These are phyloP conservation scores for Penstemon newberryi DNA, from an alignment of 257 asterid genomes.

Conservation along the genomic window DNA sequence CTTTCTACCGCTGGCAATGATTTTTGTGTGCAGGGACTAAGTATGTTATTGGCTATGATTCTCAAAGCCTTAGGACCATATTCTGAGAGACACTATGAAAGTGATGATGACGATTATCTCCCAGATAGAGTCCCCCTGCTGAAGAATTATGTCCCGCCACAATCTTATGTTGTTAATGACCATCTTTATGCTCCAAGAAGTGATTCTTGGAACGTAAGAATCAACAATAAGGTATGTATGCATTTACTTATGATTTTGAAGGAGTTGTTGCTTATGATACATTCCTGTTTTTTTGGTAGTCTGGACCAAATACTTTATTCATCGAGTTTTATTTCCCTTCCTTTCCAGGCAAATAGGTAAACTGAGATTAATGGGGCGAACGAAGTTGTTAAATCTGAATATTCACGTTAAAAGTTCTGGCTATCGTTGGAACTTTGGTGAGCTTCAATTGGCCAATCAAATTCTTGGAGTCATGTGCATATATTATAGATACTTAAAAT, in stretches of 20 bases:
- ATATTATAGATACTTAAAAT: too few relatives aligned
- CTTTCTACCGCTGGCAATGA: slow-evolving; percentile 18
- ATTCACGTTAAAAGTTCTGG: too few relatives aligned
- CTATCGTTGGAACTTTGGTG: too few relatives aligned
- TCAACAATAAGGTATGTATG: slow-evolving; percentile 66
- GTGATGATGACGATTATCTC: slow-evolving; percentile 72
- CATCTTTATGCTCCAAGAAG: slow-evolving; percentile 55
- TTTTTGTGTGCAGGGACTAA: slow-evolving; percentile 59
- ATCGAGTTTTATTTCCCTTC: too few relatives aligned
- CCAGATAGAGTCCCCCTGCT: slow-evolving; percentile 86
- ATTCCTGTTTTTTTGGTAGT: neutral
- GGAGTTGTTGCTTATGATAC: slow-evolving; percentile 16
- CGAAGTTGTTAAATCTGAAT: too few relatives aligned
- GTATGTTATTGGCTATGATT: slow-evolving; percentile 71
- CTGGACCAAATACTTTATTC: too few relatives aligned
- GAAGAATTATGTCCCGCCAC: slow-evolving; percentile 70
- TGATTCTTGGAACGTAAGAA: slow-evolving; percentile 67
- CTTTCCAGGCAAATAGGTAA: too few relatives aligned
- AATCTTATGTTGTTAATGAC: slow-evolving; percentile 58
- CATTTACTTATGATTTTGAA: slow-evolving; percentile 14
- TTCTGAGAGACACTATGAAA: slow-evolving; percentile 70
- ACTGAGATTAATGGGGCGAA: too few relatives aligned
- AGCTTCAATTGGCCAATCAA: too few relatives aligned
- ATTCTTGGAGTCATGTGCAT: too few relatives aligned
- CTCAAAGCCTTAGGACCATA: slow-evolving; percentile 89